Conservation (phyloP, 345 rosid species). For the Gossypium turneri region DNA sequence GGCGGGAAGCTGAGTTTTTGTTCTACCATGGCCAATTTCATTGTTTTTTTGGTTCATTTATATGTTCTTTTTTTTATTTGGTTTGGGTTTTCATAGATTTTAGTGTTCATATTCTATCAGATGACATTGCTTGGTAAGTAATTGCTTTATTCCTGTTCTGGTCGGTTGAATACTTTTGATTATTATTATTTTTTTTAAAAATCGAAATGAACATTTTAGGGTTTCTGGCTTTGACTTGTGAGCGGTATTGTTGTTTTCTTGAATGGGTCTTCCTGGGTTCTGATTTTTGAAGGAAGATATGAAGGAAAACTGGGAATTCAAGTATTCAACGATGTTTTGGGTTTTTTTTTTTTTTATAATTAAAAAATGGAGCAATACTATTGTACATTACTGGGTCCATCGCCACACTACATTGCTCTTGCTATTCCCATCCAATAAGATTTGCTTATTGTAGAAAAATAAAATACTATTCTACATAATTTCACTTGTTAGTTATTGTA, state of each 20-base stretch:
- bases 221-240: constrained; percentile 16
- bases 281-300: neutral
- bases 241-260: constrained; percentile 16
- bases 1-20: constrained; percentile 35
- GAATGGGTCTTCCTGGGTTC: neutral
- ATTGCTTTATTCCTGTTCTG: neutral
- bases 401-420: neutral
- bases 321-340: neutral
- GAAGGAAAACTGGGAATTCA: neutral
- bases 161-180: constrained; percentile 19
- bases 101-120: constrained; percentile 8
- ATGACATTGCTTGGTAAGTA: neutral
- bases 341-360: neutral
- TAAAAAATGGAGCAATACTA: neutral
- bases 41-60: constrained; percentile 2
- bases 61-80: neutral
- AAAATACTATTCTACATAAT: neutral
- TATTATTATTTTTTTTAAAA: neutral
- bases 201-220: constrained; percentile 15
- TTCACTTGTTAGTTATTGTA: neutral
- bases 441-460: neutral
- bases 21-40: constrained; percentile 15
- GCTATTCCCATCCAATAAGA: neutral
- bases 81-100: constrained; percentile 1
- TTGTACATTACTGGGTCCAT: neutral